Evolutionary conservation across 768 basidiomycete genomes (phyloP), one percentile per base, ranked within the genome.

Genomic region (Polyporus arcularius): DNA sequence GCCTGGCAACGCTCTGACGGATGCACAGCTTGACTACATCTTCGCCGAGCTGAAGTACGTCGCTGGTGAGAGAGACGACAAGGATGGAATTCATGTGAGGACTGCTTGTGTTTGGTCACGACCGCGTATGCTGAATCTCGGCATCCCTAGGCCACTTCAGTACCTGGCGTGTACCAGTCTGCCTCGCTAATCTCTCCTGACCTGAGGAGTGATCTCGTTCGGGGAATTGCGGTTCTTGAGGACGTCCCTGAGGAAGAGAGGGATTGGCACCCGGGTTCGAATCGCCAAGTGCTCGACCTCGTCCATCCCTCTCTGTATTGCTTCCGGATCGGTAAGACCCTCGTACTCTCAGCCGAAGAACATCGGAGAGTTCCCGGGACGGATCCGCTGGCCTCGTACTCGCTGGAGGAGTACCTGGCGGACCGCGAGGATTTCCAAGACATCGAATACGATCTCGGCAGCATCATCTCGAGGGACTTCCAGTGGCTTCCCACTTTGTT

Each of bases 241-340:
- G 62, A 71, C 45, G 70, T 78, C 3, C 73, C 76, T 0, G 75
- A 73, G 8, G 67, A 66, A 0, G 32, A 69, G 50, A 76, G 73
- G 42, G 80, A 82, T 63, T 82, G 80, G 80, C 80, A 81, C 62
- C 80, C 80, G 7, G 71, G 73, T 2, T 77, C 78, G 2, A 70
- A 80, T 59, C 66, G 72, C 4, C 74, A 74, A 50, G 80, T 82
- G 0, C 74, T 78, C 39, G 79, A 81, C 57, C 70, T 81, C 32
- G 76, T 81, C 1, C 77, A 82, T 53, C 80, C 80, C 38, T 76
- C 79, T 2, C 69, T 80, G 2, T 82, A 73, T 61, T 74, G 73
- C 39, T 58, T 80, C n/a, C 30, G 38, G 4, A 49, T 54, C 32
- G 53, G 58, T 32, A 53, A 53, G 56, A 58, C 18, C n/a, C 45